Percentiles rank a stretch among this genome's conserved stretches.
Conservation (phyloP, 495 filamentous ascomycete species). For the Lasiosphaeriaceae sp. region DNA sequence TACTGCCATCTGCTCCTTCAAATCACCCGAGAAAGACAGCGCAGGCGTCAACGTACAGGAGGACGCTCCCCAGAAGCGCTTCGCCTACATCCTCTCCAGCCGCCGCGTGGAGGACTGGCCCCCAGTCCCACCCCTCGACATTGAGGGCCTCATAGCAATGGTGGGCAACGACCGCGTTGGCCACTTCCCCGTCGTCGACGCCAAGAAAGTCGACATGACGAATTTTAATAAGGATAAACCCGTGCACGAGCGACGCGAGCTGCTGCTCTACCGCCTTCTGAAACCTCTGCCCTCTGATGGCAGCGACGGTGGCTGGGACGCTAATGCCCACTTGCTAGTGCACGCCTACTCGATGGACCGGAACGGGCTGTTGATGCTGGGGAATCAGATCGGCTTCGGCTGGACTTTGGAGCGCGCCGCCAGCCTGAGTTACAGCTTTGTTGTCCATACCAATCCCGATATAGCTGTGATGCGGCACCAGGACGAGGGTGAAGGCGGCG, state of each 20-base stretch:
- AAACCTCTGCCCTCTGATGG: constrained; percentile 32
- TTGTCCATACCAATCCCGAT: constrained; percentile 53
- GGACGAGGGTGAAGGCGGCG: constrained; percentile 22
- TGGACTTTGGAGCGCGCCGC: constrained; percentile 50
- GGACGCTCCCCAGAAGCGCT: constrained; percentile 31
- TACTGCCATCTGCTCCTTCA: constrained; percentile 60
- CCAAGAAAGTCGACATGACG: constrained; percentile 61
- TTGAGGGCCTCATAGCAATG: constrained; percentile 22
- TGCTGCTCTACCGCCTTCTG: constrained; percentile 55
- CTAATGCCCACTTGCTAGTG: constrained; percentile 58
- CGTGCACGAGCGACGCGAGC: constrained; percentile 54
- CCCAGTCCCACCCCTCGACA: constrained; percentile 39
- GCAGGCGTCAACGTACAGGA: constrained; percentile 33
- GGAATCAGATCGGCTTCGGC: constrained; percentile 56
- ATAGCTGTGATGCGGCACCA: constrained; percentile 36
- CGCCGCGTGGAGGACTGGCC: constrained; percentile 34
- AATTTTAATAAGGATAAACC: constrained; percentile 48
- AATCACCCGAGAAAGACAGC: constrained; percentile 33
- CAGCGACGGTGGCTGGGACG: constrained; percentile 17
- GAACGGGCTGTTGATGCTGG: constrained; percentile 62
- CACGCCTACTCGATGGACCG: constrained; percentile 67
- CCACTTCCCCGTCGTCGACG: constrained; percentile 56
- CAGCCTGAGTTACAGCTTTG: constrained; percentile 58
- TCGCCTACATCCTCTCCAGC: constrained; percentile 29
- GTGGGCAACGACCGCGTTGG: constrained; percentile 30